Evolutionary conservation across 2,329 filamentous ascomycete species (phyloP).

Genomic region (Pseudogymnoascus sp.): DNA sequence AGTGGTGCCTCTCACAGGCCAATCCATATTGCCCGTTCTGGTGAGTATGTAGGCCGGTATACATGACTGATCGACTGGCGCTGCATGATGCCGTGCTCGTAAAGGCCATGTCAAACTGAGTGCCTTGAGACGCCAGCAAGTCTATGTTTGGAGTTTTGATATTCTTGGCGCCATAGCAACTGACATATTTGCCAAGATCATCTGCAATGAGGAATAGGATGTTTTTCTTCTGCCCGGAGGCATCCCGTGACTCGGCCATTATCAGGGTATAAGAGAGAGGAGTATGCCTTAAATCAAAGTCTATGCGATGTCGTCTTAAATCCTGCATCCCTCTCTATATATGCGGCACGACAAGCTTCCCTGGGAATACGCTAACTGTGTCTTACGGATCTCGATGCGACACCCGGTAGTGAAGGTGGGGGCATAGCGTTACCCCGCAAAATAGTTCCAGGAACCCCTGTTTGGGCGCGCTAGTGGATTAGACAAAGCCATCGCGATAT

Average conservation of each 20-base stretch:
- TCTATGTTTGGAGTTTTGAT: slow-evolving; percentile 36
- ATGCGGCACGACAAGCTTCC: neutral
- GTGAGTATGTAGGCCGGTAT: slow-evolving; percentile 42
- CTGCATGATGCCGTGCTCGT: slow-evolving; percentile 42
- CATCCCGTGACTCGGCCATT: neutral
- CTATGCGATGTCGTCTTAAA: neutral
- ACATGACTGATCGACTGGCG: slow-evolving; percentile 39
- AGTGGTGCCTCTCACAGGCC: slow-evolving; percentile 32
- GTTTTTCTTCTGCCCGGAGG: slow-evolving; percentile 23
- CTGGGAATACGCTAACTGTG: neutral
- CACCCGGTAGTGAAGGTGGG: neutral
- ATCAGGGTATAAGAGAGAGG: neutral
- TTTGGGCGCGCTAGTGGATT: neutral
- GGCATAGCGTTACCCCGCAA: neutral
- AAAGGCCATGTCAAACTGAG: slow-evolving; percentile 35
- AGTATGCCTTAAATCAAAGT: neutral
- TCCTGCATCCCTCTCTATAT: neutral
- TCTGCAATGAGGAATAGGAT: slow-evolving; percentile 37
- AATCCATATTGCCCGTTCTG: slow-evolving; percentile 43
- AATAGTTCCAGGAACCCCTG: neutral
- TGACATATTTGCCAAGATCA: slow-evolving; percentile 34
- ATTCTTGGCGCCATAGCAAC: slow-evolving; percentile 30
- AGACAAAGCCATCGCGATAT: too few species aligned
- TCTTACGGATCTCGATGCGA: slow-evolving; percentile 1
- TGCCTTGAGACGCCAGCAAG: slow-evolving; percentile 32